Conservation (phyloP, 2,329 filamentous ascomycete genomes). For the Curvularia spicifera region DNA sequence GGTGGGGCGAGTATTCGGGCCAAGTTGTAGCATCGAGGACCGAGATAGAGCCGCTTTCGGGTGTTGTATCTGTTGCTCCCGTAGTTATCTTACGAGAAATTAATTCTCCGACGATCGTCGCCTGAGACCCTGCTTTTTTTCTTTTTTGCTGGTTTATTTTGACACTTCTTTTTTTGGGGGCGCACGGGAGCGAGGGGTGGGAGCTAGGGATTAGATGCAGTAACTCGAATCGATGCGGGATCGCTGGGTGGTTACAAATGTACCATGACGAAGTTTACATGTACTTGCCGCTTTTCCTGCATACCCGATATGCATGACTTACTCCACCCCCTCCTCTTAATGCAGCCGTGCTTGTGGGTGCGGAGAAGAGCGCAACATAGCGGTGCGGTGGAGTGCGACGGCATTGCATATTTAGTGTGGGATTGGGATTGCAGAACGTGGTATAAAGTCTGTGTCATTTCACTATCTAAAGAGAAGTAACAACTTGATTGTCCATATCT, state of each 20-base stretch:
- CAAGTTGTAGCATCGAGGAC: slow-evolving; percentile 1
- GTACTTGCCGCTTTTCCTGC: not conserved
- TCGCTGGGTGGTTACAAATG: no score
- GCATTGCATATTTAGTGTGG: not conserved
- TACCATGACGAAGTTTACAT: no score
- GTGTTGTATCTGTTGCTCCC: not conserved
- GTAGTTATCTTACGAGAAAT: not conserved
- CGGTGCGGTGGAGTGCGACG: not conserved
- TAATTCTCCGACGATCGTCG: not conserved
- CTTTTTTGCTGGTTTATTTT: not conserved
- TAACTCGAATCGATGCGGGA: not conserved
- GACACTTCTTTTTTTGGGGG: not conserved
- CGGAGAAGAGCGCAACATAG: not conserved
- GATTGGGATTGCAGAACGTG: not conserved
- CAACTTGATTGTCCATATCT: no score
- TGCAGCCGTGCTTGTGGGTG: not conserved
- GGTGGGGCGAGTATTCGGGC: slow-evolving; percentile 35
- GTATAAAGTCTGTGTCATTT: not conserved
- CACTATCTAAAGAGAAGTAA: no score
- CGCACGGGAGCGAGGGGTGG: not conserved
- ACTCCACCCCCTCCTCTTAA: not conserved
- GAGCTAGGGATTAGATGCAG: not conserved
- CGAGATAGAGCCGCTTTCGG: not conserved
- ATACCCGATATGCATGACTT: not conserved
- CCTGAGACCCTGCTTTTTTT: not conserved